Evolutionary conservation across 257 asterid genomes (phyloP), one percentile per base, ranked within the genome.

Genomic region (Apocynum venetum): DNA sequence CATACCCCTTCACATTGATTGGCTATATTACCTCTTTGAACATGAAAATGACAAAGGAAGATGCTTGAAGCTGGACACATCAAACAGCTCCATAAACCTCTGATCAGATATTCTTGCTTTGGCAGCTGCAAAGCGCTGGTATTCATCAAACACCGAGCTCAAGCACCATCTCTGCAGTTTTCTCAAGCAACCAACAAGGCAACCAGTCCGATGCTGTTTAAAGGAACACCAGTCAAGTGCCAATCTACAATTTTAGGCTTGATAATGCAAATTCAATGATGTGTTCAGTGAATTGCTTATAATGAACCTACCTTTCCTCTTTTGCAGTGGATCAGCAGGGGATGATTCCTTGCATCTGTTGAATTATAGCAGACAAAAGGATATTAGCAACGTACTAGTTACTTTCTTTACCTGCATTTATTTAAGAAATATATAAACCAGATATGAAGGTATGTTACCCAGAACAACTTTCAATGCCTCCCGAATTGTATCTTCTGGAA

Each of bases 121-220:
- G 56, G 92, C 97, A 10, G 97, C 97, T 41, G 98, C 97, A 80
- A 85, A 93, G 35, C 98, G 85, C 63, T 90, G 97, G 90, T 93
- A 91, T 87, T 93, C 97, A 15, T 92, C 97, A 66, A 93, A 90
- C 36, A 93, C 93, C 5, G 97, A 90, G 72, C 95, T 85, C 53
- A 90, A 82, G 78, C 98, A 92, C 97, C 98, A 93, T 83, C 84
- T 84, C 83, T 91, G 97, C 57, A 86, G 47, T 75, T 93, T 93
- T 76, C 97, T 90, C 86, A 93, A 74, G 87, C 97, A 93, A 76
- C 98, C 98, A 64, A 93, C 93, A 0, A 93, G 89, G 78, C 98
- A 91, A 67, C 98, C 98, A 12, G 97, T 91, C 73, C 97, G 96
- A 73, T 93, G 98, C 97, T 91, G 80, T 82, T 53, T 41, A 75